phyloP scores from a whole-genome alignment of 208 protist genomes.

The Leishmania aethiopica region DNA sequence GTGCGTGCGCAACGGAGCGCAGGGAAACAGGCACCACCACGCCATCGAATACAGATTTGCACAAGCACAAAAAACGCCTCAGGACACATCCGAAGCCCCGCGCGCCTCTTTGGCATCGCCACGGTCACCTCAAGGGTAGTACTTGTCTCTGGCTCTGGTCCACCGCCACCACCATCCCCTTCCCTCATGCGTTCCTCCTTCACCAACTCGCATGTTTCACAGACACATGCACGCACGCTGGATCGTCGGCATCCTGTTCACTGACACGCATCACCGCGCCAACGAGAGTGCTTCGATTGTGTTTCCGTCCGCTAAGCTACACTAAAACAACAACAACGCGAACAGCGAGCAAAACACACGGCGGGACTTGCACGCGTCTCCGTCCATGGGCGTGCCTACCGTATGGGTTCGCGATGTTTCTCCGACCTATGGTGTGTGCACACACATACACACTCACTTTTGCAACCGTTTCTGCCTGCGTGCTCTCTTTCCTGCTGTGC shows the following conservation, averaged over 20 bases:
- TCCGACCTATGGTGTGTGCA: not conserved
- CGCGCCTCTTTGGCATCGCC: not conserved
- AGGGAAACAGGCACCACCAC: not conserved
- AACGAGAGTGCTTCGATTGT: slow-evolving; percentile 8
- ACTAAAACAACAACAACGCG: not conserved
- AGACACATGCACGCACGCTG: not conserved
- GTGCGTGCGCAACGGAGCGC: not conserved
- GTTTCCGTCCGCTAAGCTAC: slow-evolving; percentile 14
- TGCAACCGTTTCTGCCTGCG: too few species aligned
- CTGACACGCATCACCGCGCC: not conserved
- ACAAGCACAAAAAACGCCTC: not conserved
- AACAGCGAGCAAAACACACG: not conserved
- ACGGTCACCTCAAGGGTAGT: not conserved
- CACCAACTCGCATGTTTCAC: not conserved
- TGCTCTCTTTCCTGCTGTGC: not conserved
- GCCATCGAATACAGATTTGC: not conserved
- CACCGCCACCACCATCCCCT: not conserved
- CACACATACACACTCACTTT: not conserved
- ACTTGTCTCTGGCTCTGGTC: not conserved
- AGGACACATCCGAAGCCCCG: not conserved
- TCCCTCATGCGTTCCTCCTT: not conserved
- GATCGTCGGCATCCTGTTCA: not conserved
- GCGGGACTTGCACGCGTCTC: not conserved
- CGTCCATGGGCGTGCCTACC: not conserved
- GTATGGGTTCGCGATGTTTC: too few species aligned